Evolutionary conservation across 495 filamentous ascomycete species (phyloP).

Genomic region (Podospora pseudoanserina): DNA sequence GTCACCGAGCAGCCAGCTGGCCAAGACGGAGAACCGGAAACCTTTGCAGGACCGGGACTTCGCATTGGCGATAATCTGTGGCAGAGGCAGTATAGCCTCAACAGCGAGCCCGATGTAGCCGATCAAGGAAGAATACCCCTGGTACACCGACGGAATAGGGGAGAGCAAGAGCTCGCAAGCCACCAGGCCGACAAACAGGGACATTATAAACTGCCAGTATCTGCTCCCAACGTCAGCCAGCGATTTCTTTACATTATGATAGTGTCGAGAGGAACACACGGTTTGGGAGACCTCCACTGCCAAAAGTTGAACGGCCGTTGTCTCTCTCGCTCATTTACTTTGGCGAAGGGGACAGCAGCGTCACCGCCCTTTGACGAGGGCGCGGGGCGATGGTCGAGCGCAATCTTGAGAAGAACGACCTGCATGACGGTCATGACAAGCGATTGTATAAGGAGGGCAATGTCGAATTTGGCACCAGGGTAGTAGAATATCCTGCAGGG

Average conservation of each 20-base stretch:
- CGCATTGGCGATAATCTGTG: conserved; percentile 81
- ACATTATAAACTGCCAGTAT: conserved; percentile 84
- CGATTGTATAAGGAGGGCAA: conserved; percentile 76
- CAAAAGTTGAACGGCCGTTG: conserved; percentile 85
- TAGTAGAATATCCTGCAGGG: conserved; percentile 80
- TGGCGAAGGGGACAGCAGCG: conserved; percentile 52
- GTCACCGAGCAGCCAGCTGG: conserved; percentile 87
- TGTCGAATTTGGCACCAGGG: conserved; percentile 81
- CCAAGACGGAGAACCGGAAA: conserved; percentile 81
- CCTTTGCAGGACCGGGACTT: conserved; percentile 78
- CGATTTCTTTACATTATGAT: background rate
- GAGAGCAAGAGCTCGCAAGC: conserved; percentile 70
- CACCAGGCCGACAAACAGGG: conserved; percentile 62
- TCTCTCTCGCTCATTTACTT: conserved; percentile 48
- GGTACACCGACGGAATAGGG: conserved; percentile 53
- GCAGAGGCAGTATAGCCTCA: conserved; percentile 85
- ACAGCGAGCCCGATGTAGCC: conserved; percentile 83
- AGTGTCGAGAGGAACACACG: conserved; percentile 47
- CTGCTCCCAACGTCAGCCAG: conserved; percentile 38
- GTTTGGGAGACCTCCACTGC: conserved; percentile 81
- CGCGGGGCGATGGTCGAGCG: conserved; percentile 79
- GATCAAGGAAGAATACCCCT: conserved; percentile 64
- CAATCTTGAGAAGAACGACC: conserved; percentile 78
- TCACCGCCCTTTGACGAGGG: conserved; percentile 54
- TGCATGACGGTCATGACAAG: conserved; percentile 85